Base-by-base conservation (phyloP, 495 filamentous ascomycete species). In the Penicillium flavigenum region DNA sequence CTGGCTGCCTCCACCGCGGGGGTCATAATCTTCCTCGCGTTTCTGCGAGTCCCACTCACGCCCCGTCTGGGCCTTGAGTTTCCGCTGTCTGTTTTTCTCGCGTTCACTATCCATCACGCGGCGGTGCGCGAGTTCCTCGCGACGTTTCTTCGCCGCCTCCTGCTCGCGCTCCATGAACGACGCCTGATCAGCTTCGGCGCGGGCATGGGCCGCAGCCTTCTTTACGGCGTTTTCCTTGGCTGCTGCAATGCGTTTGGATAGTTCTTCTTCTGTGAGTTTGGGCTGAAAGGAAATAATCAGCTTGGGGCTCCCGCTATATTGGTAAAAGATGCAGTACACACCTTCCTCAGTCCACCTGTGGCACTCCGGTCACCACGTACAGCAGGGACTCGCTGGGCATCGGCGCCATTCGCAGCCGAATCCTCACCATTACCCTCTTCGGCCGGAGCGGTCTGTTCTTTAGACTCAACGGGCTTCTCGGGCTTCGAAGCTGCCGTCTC, bases 31-130 rank as follows among this genome's bases (percentile, higher is more conserved):
- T 17, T 84, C 82, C 59, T 90, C 87, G 22, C 79, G 79, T 68
- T 92, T 92, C 59, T 86, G 81, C 16, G 79, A 78, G 74, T 92
- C 89, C 89, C 89, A 92, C 68, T 92, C 89, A 42, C 89, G 74
- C 3, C 82, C 88, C 0, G 74, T 77, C 39, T 84, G 68, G 14
- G 87, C 85, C 26, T 83, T 79, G 19, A 92, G 71, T 63, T 92
- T 92, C 52, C 89, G 73, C 64, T 81, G 75, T 34, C 88, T 72
- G 59, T 92, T 92, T 60, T 80, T 81, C 64, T 90, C 88, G 20
- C 89, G 72, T 67, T 92, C 89, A 27, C 73, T 78, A 62, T 88
- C 85, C 85, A 88, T 85, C 39, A 81, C 75, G 32, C 78, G 74
- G 17, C 82, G 73, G 48, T 83, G 79, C 26, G 68, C 68, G 7